Conservation (phyloP, 768 basidiomycete genomes). For the Trametes elegans region DNA sequence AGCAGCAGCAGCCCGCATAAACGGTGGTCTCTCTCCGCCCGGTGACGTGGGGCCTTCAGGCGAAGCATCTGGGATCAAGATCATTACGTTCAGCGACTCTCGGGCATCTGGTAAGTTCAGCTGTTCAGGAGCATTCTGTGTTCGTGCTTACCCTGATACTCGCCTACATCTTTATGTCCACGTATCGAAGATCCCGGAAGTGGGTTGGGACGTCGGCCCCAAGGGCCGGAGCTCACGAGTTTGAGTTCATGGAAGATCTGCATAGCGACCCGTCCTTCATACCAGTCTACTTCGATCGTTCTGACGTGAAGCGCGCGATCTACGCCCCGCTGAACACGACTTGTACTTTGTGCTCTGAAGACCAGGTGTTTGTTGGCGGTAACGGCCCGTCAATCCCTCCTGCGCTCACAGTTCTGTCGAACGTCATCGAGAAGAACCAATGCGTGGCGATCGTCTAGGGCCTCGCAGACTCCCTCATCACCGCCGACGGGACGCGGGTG, state of each 20-base stretch:
- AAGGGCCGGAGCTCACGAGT: slow-evolving; percentile 30
- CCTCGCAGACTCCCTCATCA: slow-evolving; percentile 68
- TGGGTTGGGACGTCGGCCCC: slow-evolving; percentile 72
- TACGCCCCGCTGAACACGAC: slow-evolving; percentile 61
- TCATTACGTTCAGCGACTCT: slow-evolving; percentile 71
- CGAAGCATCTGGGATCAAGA: slow-evolving; percentile 37
- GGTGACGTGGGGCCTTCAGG: too few relatives aligned
- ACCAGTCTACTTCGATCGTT: slow-evolving; percentile 69
- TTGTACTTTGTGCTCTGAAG: slow-evolving; percentile 64
- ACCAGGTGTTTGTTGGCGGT: slow-evolving; percentile 53
- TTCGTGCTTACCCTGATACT: neutral
- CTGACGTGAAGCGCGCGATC: slow-evolving; percentile 66
- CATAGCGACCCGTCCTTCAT: slow-evolving; percentile 31
- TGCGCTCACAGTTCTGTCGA: slow-evolving; percentile 64
- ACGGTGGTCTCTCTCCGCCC: slow-evolving; percentile 10
- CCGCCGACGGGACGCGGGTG: slow-evolving; percentile 57
- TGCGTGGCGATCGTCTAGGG: slow-evolving; percentile 71
- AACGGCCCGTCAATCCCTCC: slow-evolving; percentile 64
- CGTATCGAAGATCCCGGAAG: slow-evolving; percentile 61
- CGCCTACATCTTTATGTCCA: slow-evolving; percentile 67
- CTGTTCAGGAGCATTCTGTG: too few relatives aligned
- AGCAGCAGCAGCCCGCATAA: slow-evolving; percentile 46
- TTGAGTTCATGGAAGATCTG: too few relatives aligned
- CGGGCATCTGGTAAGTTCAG: slow-evolving; percentile 48
- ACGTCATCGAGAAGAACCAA: slow-evolving; percentile 72